Conservation (phyloP, 352 stramenopile genomes). For the Pythium phragmiticola region DNA sequence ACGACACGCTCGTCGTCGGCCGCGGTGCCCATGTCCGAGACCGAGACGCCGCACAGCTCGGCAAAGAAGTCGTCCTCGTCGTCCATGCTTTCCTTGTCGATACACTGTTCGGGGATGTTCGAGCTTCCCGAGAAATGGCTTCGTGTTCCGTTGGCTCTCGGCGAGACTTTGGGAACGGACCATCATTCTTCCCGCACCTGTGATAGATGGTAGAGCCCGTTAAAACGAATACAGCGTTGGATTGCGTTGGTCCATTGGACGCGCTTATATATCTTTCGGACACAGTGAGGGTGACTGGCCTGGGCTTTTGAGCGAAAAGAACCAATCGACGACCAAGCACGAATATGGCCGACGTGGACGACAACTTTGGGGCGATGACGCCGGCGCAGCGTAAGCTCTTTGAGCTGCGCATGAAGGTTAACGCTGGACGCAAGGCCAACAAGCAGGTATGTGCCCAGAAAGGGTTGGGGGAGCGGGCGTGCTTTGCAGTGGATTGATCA, state of each 20-base stretch:
- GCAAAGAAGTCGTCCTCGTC: slow-evolving; percentile 54
- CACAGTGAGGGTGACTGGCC: not conserved
- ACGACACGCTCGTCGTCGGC: slow-evolving; percentile 40
- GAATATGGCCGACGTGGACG: slow-evolving; percentile 34
- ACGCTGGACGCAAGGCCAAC: slow-evolving; percentile 75
- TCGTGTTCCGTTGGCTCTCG: slow-evolving; percentile 20
- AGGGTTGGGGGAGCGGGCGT: not conserved
- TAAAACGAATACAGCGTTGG: slow-evolving; percentile 9
- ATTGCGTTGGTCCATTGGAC: slow-evolving; percentile 8
- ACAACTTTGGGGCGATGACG: slow-evolving; percentile 61
- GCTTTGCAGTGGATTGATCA: not conserved
- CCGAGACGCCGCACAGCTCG: slow-evolving; percentile 57
- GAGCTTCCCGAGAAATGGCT: slow-evolving; percentile 5
- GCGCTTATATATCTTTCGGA: slow-evolving; percentile 13
- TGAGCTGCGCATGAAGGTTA: slow-evolving; percentile 85
- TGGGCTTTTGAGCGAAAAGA: not conserved
- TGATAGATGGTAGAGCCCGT: slow-evolving; percentile 6
- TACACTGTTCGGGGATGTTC: not conserved
- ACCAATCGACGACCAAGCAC: not conserved
- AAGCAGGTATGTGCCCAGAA: slow-evolving; percentile 47
- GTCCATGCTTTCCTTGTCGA: slow-evolving; percentile 32
- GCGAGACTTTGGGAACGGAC: slow-evolving; percentile 12
- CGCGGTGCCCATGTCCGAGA: slow-evolving; percentile 37
- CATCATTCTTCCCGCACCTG: slow-evolving; percentile 23
- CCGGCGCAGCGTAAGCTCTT: slow-evolving; percentile 81